phyloP scores from a whole-genome alignment of 441 rosid species.

The Gossypium gossypioides region DNA sequence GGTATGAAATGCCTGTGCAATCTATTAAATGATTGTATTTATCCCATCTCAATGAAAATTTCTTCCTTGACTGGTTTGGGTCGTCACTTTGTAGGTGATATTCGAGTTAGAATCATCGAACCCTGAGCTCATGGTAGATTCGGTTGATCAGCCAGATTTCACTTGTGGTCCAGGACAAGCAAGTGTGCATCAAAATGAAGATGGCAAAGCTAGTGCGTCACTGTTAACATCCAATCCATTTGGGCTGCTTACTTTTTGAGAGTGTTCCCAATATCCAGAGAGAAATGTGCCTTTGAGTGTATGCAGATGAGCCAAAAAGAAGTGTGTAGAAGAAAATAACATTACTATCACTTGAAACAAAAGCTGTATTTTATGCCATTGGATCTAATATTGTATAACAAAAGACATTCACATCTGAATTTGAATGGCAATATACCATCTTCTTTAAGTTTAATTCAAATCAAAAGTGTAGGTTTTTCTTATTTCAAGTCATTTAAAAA shows the following conservation, averaged over 20 bases:
- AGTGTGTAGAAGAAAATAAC: not conserved
- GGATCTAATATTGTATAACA: not conserved
- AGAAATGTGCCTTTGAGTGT: not conserved
- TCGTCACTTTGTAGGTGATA: constrained; percentile 37
- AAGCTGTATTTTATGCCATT: not conserved
- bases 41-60: not conserved
- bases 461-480: not conserved
- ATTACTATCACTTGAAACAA: not conserved
- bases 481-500: constrained; percentile 13
- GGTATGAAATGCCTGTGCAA: constrained; percentile 35
- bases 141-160: constrained; percentile 52
- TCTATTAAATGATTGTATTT: not conserved
- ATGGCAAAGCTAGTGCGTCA: not conserved
- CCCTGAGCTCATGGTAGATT: constrained; percentile 35
- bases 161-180: constrained; percentile 42
- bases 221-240: not conserved
- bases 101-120: constrained; percentile 65
- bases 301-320: not conserved
- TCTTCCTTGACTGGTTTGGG: constrained; percentile 3
- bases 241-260: not conserved
- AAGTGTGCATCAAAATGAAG: constrained; percentile 21
- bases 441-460: not conserved
- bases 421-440: not conserved
- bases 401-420: not conserved
- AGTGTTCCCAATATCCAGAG: not conserved